Percentiles rank a stretch among this genome's conserved stretches.
Evolutionary conservation across 169 alveolate genomes (phyloP).

Genomic region (Theileria annulata): DNA sequence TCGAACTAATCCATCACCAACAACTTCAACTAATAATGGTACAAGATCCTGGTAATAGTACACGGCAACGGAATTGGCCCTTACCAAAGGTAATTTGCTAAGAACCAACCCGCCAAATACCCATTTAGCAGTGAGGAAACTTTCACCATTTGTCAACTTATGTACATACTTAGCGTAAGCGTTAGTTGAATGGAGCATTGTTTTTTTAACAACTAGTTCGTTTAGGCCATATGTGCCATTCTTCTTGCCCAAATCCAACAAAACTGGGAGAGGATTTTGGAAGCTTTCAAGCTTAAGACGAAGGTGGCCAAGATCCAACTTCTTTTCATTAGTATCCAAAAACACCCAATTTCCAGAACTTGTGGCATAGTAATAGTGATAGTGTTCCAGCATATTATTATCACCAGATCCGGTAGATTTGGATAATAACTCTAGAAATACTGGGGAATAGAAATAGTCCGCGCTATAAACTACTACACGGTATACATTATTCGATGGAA

Average conservation of each 20-base stretch:
- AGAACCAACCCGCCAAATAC: constrained; percentile 4
- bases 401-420: background rate
- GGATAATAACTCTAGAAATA: background rate
- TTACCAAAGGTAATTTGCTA: background rate
- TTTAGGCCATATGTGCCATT: constrained; percentile 4
- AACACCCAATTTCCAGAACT: constrained; percentile 1
- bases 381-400: background rate
- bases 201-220: background rate
- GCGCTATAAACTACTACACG: background rate
- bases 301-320: constrained; percentile 1
- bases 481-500: background rate
- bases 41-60: constrained; percentile 5
- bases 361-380: constrained; percentile 5
- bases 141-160: background rate
- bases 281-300: constrained; percentile 1
- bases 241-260: constrained; percentile 9
- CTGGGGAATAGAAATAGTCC: constrained; percentile 5
- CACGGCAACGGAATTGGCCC: constrained; percentile 12
- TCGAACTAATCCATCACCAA: background rate
- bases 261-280: background rate
- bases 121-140: background rate
- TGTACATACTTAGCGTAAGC: constrained; percentile 11
- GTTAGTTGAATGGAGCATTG: background rate
- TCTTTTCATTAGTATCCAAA: background rate
- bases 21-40: constrained; percentile 6